Evolutionary conservation across 768 basidiomycete species (phyloP).

Genomic region (Lactarius vividus): DNA sequence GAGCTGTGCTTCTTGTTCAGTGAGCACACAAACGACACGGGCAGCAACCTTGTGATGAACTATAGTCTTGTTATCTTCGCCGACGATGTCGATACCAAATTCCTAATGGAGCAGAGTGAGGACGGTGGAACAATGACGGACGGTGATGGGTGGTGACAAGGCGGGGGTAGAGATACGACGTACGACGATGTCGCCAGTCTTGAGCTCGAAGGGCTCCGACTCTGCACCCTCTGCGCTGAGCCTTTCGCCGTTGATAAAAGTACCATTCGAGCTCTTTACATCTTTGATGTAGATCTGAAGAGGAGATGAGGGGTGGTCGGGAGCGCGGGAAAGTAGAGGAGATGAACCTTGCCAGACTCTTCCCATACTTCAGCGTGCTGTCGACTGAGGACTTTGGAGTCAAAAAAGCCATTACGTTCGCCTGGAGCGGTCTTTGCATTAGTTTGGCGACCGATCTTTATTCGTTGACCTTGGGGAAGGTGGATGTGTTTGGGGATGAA

Average conservation of each 20-base stretch:
- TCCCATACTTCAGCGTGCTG: conserved; percentile 99
- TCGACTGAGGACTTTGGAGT: conserved; percentile 89
- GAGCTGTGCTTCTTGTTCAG: conserved; percentile 76
- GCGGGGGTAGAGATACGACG: conserved; percentile 34
- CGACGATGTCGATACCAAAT: conserved; percentile 99
- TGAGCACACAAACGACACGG: conserved; percentile 85
- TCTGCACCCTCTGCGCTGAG: conserved; percentile 87
- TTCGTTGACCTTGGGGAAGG: conserved; percentile 62
- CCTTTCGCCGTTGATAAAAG: conserved; percentile 95
- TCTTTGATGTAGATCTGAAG: conserved; percentile 94
- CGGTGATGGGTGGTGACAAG: neutral
- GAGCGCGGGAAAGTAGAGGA: conserved; percentile 19
- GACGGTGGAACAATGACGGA: conserved; percentile 13
- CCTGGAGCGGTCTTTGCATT: conserved; percentile 92
- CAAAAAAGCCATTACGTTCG: conserved; percentile 95
- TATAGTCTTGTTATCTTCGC: conserved; percentile 97
- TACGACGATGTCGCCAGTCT: conserved; percentile 95
- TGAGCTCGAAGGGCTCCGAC: conserved; percentile 90
- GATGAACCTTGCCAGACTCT: conserved; percentile 74
- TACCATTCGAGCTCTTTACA: conserved; percentile 96
- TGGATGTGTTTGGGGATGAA: conserved; percentile 93
- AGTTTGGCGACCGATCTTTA: conserved; percentile 94
- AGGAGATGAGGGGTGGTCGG: conserved; percentile 25
- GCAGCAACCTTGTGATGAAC: conserved; percentile 99
- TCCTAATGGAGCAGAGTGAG: conserved; percentile 50